A percentile compares a stretch with the other conserved stretches of the same genome.
Conservation (phyloP, 192 early-diverging fungal genomes). For the Podila horticola region DNA sequence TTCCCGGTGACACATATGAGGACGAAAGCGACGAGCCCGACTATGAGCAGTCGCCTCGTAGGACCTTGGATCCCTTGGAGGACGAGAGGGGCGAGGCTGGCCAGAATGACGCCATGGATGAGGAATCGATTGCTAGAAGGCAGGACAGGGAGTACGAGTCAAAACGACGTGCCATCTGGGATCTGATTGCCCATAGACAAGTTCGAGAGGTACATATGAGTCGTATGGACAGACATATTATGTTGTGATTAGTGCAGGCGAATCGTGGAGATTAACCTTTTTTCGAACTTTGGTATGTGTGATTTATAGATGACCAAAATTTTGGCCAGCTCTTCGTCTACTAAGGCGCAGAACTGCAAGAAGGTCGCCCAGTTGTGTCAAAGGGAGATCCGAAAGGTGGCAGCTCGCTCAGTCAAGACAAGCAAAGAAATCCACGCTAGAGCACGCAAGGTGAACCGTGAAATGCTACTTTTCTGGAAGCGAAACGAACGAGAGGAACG, state of each 20-base stretch:
- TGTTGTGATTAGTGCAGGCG: too few species aligned
- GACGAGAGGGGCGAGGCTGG: conserved; percentile 8
- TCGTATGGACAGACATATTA: too few species aligned
- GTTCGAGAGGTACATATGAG: conserved; percentile 33
- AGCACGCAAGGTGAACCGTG: conserved; percentile 60
- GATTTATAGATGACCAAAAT: conserved; percentile 57
- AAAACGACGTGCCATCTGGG: conserved; percentile 40
- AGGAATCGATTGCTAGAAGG: conserved; percentile 22
- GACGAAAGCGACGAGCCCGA: conserved; percentile 32
- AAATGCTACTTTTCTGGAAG: conserved; percentile 93
- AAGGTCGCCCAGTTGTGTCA: conserved; percentile 78
- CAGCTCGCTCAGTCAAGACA: conserved; percentile 59
- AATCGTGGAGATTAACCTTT: too few species aligned
- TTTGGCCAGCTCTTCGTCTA: conserved; percentile 54
- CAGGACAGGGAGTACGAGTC: conserved; percentile 45
- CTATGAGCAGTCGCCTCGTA: conserved; percentile 17
- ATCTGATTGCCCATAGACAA: conserved; percentile 45
- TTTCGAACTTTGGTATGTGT: too few species aligned
- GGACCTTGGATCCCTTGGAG: conserved; percentile 18
- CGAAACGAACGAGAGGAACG: conserved; percentile 91
- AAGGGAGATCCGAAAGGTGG: conserved; percentile 73
- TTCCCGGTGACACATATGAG: conserved; percentile 25
- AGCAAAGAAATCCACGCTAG: conserved; percentile 71
- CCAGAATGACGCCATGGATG: conserved; percentile 4
- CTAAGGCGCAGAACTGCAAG: conserved; percentile 68